A percentile compares a stretch with the other conserved stretches of the same genome.
Evolutionary conservation across 2,329 filamentous ascomycete genomes (phyloP).

Genomic region (Hymenoscyphus fructigenus): DNA sequence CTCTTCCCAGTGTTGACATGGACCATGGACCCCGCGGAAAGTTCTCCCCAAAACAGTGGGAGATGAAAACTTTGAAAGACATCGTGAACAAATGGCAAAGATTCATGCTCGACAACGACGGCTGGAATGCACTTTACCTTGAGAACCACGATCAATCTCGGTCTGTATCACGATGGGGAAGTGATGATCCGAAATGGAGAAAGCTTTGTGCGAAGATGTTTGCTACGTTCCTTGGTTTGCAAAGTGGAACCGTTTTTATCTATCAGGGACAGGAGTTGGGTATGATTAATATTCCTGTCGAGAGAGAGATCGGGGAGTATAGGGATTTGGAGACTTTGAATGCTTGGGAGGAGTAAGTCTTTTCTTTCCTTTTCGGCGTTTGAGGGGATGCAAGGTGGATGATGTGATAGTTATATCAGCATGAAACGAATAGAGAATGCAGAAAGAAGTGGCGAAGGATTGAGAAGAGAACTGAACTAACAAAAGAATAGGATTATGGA

Average conservation of each 20-base stretch:
- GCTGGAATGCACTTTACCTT: conserved; percentile 57
- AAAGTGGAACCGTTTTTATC: conserved; percentile 56
- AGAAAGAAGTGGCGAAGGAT: not conserved
- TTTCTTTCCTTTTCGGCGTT: conserved; percentile 15
- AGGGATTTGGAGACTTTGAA: conserved; percentile 64
- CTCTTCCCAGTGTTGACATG: conserved; percentile 45
- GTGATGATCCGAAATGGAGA: conserved; percentile 44
- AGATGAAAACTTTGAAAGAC: conserved; percentile 42
- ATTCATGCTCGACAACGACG: conserved; percentile 50
- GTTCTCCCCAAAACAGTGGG: conserved; percentile 44
- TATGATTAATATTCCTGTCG: conserved; percentile 54
- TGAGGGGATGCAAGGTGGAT: not conserved
- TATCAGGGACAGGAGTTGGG: conserved; percentile 63
- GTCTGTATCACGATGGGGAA: conserved; percentile 48
- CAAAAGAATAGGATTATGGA: conserved; percentile 35
- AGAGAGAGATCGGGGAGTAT: conserved; percentile 65
- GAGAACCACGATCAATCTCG: conserved; percentile 59
- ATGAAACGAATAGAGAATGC: not conserved
- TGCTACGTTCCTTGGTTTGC: conserved; percentile 48
- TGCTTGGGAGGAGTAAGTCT: conserved; percentile 43
- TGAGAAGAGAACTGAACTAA: not conserved
- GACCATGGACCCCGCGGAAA: conserved; percentile 47
- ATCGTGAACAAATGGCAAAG: conserved; percentile 52
- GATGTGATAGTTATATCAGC: too few species aligned
- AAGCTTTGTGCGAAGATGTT: conserved; percentile 52